Conservation (phyloP, 129 eudicot genomes). For the Gnaphalium uliginosum region DNA sequence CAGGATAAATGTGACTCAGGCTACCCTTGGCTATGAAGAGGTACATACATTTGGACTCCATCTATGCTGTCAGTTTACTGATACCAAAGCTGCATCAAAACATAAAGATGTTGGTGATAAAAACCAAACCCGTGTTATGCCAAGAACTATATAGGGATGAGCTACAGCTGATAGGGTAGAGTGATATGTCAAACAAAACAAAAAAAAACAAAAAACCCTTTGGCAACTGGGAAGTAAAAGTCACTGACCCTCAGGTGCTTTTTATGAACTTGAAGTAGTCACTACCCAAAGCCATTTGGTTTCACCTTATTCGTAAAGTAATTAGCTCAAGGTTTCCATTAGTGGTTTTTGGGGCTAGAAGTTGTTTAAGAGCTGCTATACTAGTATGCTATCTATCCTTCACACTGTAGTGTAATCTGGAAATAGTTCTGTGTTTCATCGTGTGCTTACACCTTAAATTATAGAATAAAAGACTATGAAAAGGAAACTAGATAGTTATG, state of each 20-base stretch:
- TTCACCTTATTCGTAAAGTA: constrained; percentile 4
- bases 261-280: constrained; percentile 2
- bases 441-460: neutral
- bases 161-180: constrained; percentile 8
- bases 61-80: neutral
- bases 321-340: neutral
- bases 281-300: constrained; percentile 7
- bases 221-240: constrained; percentile 20
- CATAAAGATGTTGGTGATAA: constrained; percentile 2
- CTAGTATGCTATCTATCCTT: neutral
- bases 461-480: neutral
- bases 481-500: neutral
- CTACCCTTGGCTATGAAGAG: constrained; percentile 79
- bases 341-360: neutral
- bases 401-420: no score
- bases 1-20: constrained; percentile 67
- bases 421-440: neutral
- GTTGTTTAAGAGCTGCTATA: neutral
- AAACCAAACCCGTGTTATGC: neutral
- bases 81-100: constrained; percentile 19
- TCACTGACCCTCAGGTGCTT: constrained; percentile 10
- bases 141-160: constrained; percentile 7
- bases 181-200: constrained; percentile 10
- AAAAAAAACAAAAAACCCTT: neutral
- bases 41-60: constrained; percentile 34